Conservation (phyloP, 164 flowering plant genomes). For the Hamamelis virginiana region DNA sequence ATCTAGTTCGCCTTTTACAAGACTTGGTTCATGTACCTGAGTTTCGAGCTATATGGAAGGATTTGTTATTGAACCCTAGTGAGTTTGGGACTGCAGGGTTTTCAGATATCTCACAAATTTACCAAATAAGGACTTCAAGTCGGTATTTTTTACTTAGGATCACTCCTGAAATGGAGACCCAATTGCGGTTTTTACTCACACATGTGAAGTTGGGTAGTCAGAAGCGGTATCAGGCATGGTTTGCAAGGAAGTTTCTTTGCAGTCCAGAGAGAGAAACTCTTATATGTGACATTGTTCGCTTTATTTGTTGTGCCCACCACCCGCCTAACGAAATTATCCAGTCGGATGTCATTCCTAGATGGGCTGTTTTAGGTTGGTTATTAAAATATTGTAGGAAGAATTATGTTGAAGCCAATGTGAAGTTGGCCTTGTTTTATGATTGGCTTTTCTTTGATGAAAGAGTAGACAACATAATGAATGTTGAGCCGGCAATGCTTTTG, state of each 20-base stretch:
- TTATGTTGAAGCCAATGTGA: slow-evolving; percentile 58
- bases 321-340: slow-evolving; percentile 79
- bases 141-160: slow-evolving; percentile 65
- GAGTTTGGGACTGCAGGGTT: slow-evolving; percentile 50
- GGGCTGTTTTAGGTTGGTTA: slow-evolving; percentile 97
- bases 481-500: slow-evolving; percentile 83
- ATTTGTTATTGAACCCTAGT: slow-evolving; percentile 51
- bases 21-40: slow-evolving; percentile 71
- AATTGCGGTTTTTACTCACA: slow-evolving; percentile 74
- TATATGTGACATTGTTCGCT: slow-evolving; percentile 73
- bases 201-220: slow-evolving; percentile 78
- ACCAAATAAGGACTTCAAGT: slow-evolving; percentile 57
- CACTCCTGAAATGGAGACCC: slow-evolving; percentile 82
- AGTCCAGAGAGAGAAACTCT: slow-evolving; percentile 54
- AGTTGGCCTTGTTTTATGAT: slow-evolving; percentile 87
- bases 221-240: slow-evolving; percentile 77
- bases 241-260: slow-evolving; percentile 62
- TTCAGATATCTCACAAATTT: slow-evolving; percentile 60
- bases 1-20: slow-evolving; percentile 65
- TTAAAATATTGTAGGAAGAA: slow-evolving; percentile 56
- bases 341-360: slow-evolving; percentile 76
- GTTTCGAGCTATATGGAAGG: slow-evolving; percentile 68
- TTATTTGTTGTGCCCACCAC: slow-evolving; percentile 86
- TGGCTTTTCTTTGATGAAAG: slow-evolving; percentile 90
- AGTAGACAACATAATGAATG: slow-evolving; percentile 75